Evolutionary conservation across 805 yeast genomes (phyloP).

Genomic region (Isabelozyma heimii): DNA sequence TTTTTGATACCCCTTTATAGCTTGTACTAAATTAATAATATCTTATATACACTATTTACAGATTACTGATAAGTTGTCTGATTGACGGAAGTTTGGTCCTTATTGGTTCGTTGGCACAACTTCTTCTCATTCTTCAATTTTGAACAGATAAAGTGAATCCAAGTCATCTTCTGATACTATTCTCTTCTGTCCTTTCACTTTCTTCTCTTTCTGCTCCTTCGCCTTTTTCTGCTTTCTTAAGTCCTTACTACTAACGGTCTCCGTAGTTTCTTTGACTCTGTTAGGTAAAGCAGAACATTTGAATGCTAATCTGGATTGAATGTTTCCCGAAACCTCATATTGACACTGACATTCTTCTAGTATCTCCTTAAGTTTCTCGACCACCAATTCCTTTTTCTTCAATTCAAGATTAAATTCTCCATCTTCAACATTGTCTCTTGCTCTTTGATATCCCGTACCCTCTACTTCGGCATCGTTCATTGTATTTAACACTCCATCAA

Average conservation of each 20-base stretch:
- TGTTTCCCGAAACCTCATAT: conserved; percentile 22
- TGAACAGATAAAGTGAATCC: conserved; percentile 39
- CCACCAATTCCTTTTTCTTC: conserved; percentile 27
- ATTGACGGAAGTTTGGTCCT: no score
- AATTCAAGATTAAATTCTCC: conserved; percentile 12
- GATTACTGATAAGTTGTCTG: no score
- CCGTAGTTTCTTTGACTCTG: conserved; percentile 3
- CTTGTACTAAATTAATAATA: no score
- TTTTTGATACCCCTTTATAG: not conserved
- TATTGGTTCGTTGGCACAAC: no score
- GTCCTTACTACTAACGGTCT: conserved; percentile 10
- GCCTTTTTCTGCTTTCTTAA: conserved; percentile 12
- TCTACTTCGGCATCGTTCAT: conserved; percentile 11
- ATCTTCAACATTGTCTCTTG: conserved; percentile 5
- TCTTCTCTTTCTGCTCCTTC: conserved; percentile 11
- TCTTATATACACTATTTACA: not conserved
- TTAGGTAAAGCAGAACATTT: conserved; percentile 8
- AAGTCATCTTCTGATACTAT: conserved; percentile 29
- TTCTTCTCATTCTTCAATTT: no score
- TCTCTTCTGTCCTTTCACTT: conserved; percentile 5
- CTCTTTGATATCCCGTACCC: not conserved
- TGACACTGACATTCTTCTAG: conserved; percentile 30
- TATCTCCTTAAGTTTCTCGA: conserved; percentile 20
- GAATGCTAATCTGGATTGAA: conserved; percentile 22
- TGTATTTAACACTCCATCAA: conserved; percentile 3